Evolutionary conservation across 768 basidiomycete genomes (phyloP).

Genomic region (Pisolithus tinctorius): DNA sequence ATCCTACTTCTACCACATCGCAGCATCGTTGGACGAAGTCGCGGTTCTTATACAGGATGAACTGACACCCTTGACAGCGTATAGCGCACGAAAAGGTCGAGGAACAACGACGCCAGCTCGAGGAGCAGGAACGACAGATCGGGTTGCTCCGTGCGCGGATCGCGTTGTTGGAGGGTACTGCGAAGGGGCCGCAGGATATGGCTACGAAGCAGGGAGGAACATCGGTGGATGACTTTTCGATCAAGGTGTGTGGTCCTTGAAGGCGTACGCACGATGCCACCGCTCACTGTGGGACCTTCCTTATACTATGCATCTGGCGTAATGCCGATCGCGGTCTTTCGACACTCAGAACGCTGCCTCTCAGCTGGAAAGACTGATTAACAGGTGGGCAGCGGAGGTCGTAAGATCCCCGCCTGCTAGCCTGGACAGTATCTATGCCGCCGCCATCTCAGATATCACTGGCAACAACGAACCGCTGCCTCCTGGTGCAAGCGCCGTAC

Average conservation of each 20-base stretch:
- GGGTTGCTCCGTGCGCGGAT: conserved; percentile 68
- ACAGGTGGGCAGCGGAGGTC: conserved; percentile 81
- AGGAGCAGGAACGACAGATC: conserved; percentile 80
- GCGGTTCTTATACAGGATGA: not conserved
- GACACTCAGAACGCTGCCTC: conserved; percentile 65
- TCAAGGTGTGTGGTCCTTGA: conserved; percentile 48
- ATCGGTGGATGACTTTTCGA: conserved; percentile 83
- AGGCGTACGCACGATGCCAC: not conserved
- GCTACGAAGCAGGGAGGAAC: conserved; percentile 40
- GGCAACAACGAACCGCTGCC: conserved; percentile 41
- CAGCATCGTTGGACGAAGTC: not conserved
- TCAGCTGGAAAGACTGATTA: conserved; percentile 74
- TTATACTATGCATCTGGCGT: too few species aligned
- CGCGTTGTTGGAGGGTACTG: conserved; percentile 60
- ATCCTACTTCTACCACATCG: not conserved
- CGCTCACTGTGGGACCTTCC: not conserved
- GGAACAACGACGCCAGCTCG: conserved; percentile 68
- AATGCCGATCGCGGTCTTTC: too few species aligned
- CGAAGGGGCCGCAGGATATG: conserved; percentile 31
- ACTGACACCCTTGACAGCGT: conserved; percentile 36
- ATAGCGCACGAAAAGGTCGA: conserved; percentile 89
- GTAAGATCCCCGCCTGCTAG: conserved; percentile 51
- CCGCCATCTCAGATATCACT: conserved; percentile 54
- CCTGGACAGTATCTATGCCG: conserved; percentile 47
- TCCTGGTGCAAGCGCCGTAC: conserved; percentile 51